Percentiles rank a stretch among this genome's conserved stretches.
Evolutionary conservation across 768 basidiomycete species (phyloP).

Genomic region (Pleurotus ostreatus): DNA sequence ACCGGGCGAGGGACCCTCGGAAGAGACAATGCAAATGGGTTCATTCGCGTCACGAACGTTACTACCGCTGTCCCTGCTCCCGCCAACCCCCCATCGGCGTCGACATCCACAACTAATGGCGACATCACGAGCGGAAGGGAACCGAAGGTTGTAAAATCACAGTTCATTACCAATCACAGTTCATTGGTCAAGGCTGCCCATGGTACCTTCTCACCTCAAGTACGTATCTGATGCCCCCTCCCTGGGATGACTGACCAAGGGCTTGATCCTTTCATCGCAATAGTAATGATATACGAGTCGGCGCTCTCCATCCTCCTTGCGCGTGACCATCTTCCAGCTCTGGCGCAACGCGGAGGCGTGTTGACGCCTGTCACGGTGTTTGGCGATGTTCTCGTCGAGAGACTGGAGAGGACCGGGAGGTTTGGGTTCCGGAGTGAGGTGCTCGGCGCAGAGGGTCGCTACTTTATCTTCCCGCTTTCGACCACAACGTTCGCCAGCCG

Average conservation of each 20-base stretch:
- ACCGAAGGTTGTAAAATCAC: no score
- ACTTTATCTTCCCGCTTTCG: slow-evolving; percentile 48
- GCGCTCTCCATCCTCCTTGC: slow-evolving; percentile 69
- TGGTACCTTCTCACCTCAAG: slow-evolving; percentile 63
- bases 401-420: slow-evolving; percentile 54
- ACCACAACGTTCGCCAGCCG: slow-evolving; percentile 34
- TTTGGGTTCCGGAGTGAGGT: slow-evolving; percentile 57
- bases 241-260: background rate
- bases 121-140: slow-evolving; percentile 1
- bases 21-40: slow-evolving; percentile 62
- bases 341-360: slow-evolving; percentile 67
- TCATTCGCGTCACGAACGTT: slow-evolving; percentile 61
- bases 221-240: slow-evolving; percentile 22
- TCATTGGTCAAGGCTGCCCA: slow-evolving; percentile 72
- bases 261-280: background rate
- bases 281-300: slow-evolving; percentile 73
- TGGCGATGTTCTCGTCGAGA: slow-evolving; percentile 68
- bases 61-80: slow-evolving; percentile 50
- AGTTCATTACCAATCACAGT: slow-evolving; percentile 34
- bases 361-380: slow-evolving; percentile 83
- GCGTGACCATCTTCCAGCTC: slow-evolving; percentile 46
- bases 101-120: no score
- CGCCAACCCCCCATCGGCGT: background rate
- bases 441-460: no score
- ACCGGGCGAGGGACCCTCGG: slow-evolving; percentile 60